Percentiles rank a stretch among this genome's conserved stretches.
Evolutionary conservation across 2,329 filamentous ascomycete species (phyloP).

Genomic region (Pseudogymnoascus sp.): DNA sequence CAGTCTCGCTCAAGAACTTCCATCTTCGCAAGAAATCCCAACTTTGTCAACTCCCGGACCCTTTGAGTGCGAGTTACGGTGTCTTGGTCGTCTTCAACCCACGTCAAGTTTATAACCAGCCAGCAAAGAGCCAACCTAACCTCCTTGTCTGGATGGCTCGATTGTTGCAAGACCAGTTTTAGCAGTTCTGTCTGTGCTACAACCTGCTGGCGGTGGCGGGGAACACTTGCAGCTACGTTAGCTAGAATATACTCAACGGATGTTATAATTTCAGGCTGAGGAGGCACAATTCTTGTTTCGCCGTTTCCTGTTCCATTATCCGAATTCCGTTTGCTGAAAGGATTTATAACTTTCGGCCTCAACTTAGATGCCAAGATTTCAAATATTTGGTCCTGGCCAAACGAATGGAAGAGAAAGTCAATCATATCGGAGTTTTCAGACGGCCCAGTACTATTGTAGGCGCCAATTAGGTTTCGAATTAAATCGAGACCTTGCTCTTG

Average conservation of each 20-base stretch:
- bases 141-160: slow-evolving; percentile 63
- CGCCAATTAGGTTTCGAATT: slow-evolving; percentile 77
- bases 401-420: slow-evolving; percentile 68
- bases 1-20: slow-evolving; percentile 58
- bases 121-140: slow-evolving; percentile 76
- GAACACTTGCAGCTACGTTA: slow-evolving; percentile 76
- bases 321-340: slow-evolving; percentile 40
- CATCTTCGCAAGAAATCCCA: slow-evolving; percentile 65
- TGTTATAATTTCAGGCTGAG: slow-evolving; percentile 63
- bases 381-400: slow-evolving; percentile 73
- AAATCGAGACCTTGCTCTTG: slow-evolving; percentile 90
- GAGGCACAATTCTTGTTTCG: slow-evolving; percentile 47
- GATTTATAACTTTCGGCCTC: slow-evolving; percentile 50
- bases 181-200: slow-evolving; percentile 72
- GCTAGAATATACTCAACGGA: slow-evolving; percentile 76
- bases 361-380: slow-evolving; percentile 75
- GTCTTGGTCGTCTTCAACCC: slow-evolving; percentile 68
- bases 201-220: slow-evolving; percentile 69
- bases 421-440: slow-evolving; percentile 64
- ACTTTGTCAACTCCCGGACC: slow-evolving; percentile 58
- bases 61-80: slow-evolving; percentile 57
- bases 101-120: slow-evolving; percentile 79
- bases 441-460: slow-evolving; percentile 43
- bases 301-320: slow-evolving; percentile 20
- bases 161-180: slow-evolving; percentile 63